Evolutionary conservation across 2,329 filamentous ascomycete species (phyloP).

Genomic region (Neonectria sp.): DNA sequence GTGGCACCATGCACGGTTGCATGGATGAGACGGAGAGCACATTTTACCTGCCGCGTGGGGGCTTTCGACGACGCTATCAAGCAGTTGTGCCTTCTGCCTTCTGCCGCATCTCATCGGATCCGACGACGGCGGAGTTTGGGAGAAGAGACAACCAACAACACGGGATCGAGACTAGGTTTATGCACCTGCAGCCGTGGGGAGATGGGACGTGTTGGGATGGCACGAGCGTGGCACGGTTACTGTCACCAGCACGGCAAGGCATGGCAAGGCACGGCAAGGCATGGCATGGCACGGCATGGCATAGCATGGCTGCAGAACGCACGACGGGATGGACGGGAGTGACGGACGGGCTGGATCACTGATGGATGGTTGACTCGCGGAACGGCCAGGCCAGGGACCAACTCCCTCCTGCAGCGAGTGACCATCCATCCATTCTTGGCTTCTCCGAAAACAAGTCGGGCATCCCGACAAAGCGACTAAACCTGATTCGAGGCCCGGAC

Average conservation of each 20-base stretch:
- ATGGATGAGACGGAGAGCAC: slow-evolving; percentile 4
- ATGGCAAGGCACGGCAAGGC: slow-evolving; percentile 10
- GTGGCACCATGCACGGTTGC: slow-evolving; percentile 24
- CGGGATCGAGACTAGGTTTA: slow-evolving; percentile 34
- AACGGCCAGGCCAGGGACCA: slow-evolving; percentile 5
- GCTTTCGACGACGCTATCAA: slow-evolving; percentile 3
- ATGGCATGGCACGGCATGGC: slow-evolving; percentile 14
- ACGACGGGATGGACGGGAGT: slow-evolving; percentile 4
- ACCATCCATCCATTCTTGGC: slow-evolving; percentile 25
- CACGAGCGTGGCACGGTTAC: slow-evolving; percentile 1
- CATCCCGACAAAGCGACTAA: slow-evolving; percentile 33
- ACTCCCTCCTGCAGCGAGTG: slow-evolving; percentile 14
- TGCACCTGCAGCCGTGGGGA: slow-evolving; percentile 33
- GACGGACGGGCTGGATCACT: slow-evolving; percentile 8
- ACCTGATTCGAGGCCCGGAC: slow-evolving; percentile 13
- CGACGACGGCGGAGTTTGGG: slow-evolving; percentile 11
- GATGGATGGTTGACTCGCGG: slow-evolving; percentile 31
- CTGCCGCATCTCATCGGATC: slow-evolving; percentile 23
- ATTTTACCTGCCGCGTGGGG: slow-evolving; percentile 29
- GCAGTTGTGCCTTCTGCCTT: neutral
- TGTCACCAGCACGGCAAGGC: slow-evolving; percentile 4
- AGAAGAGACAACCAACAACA: slow-evolving; percentile 17
- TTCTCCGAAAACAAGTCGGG: slow-evolving; percentile 38
- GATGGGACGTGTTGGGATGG: slow-evolving; percentile 20
- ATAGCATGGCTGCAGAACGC: slow-evolving; percentile 16